Percentiles rank a stretch among this genome's conserved stretches.
Evolutionary conservation across 2,329 filamentous ascomycete species (phyloP).

Genomic region (Polytolypa hystricis): DNA sequence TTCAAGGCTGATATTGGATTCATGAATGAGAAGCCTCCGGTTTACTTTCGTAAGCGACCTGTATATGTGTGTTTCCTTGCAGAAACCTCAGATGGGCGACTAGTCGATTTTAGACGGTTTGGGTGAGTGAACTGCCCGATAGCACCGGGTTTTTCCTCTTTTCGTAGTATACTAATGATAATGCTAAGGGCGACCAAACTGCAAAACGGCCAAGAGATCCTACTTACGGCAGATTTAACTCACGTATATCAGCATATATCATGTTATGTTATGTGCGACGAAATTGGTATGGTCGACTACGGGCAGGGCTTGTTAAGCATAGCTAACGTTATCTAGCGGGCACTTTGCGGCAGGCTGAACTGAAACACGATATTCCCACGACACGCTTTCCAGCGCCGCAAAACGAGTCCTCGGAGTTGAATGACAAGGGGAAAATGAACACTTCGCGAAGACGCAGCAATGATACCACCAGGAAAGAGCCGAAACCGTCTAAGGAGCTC

Average conservation of each 20-base stretch:
- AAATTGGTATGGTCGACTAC: conserved; percentile 47
- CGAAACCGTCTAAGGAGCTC: conserved; percentile 10
- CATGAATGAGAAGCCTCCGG: conserved; percentile 51
- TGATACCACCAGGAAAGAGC: conserved; percentile 11
- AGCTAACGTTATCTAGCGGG: conserved; percentile 36
- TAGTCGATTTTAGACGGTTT: conserved; percentile 57
- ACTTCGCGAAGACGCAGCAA: conserved; percentile 13
- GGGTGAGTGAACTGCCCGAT: conserved; percentile 29
- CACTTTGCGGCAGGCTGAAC: conserved; percentile 42
- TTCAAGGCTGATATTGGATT: conserved; percentile 61
- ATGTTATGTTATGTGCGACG: conserved; percentile 71
- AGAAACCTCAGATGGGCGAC: conserved; percentile 55
- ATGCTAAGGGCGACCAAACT: conserved; percentile 52
- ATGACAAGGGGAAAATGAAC: no score
- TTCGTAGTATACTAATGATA: conserved; percentile 6
- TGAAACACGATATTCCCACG: conserved; percentile 40
- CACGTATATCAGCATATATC: conserved; percentile 47
- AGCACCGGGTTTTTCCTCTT: not conserved
- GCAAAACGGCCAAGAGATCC: conserved; percentile 48
- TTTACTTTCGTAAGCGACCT: conserved; percentile 51
- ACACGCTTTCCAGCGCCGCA: conserved; percentile 30
- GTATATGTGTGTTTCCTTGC: conserved; percentile 65
- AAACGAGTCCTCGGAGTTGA: conserved; percentile 9
- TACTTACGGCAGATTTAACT: conserved; percentile 47
- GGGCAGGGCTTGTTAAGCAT: conserved; percentile 6